These are phyloP conservation scores for Boletus rubescentipes DNA, from an alignment of 768 basidiomycete species.

Conservation along the genomic window DNA sequence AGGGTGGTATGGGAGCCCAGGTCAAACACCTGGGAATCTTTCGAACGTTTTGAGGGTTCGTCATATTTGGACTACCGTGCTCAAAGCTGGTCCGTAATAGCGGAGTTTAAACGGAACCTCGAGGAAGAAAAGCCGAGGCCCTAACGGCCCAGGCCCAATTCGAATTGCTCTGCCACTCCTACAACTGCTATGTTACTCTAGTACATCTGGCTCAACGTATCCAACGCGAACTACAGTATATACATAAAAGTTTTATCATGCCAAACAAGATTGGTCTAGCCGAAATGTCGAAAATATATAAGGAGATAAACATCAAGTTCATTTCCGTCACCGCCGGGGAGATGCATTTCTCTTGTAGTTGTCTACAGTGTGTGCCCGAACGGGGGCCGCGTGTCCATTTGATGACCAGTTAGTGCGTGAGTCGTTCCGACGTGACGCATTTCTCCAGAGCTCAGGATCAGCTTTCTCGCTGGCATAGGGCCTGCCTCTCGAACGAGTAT, in stretches of 20 bases:
- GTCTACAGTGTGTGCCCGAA: constrained; percentile 32
- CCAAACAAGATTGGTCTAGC: constrained; percentile 15
- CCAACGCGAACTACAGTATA: constrained; percentile 18
- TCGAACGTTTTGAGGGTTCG: constrained; percentile 7
- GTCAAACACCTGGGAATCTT: constrained; percentile 17
- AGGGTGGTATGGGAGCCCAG: constrained; percentile 2
- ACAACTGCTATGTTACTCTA: constrained; percentile 7
- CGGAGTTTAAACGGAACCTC: constrained; percentile 16
- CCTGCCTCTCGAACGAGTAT: constrained; percentile 37
- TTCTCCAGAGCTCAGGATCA: constrained; percentile 22
- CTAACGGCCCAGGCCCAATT: too few species aligned
- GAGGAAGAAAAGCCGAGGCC: not conserved
- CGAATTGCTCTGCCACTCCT: too few species aligned
- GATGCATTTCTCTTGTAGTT: constrained; percentile 43
- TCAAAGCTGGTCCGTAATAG: not conserved
- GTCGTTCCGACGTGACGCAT: constrained; percentile 19
- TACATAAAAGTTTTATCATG: constrained; percentile 10
- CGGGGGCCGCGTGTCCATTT: constrained; percentile 20
- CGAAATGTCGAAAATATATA: constrained; percentile 4
- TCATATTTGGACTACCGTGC: constrained; percentile 15
- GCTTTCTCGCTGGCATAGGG: constrained; percentile 29
- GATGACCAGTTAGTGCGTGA: constrained; percentile 24
- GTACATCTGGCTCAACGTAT: constrained; percentile 9
- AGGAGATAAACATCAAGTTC: constrained; percentile 7
- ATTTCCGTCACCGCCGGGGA: constrained; percentile 41